Evolutionary conservation across 768 basidiomycete species (phyloP), one percentile per base, ranked within the genome.

Genomic region (Mycena galericulata): DNA sequence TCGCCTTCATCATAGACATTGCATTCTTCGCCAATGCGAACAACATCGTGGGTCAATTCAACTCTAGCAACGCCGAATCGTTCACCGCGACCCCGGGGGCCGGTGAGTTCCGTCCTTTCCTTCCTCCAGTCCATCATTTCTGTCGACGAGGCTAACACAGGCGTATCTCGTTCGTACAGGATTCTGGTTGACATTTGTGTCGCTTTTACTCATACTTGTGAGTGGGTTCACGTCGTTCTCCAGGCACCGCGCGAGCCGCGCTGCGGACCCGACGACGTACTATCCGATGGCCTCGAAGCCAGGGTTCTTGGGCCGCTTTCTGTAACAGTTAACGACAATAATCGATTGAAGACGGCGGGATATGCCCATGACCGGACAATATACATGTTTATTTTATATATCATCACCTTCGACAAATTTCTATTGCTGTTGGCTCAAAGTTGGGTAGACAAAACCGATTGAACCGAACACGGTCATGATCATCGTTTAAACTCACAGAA

Each of bases 101-200:
- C 24, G 57, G 57, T 58, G 26, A 4, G 55, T 55, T 6, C n/a
- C 4, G 6, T 2, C 20, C 22, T 30, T 5, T n/a, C n/a, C n/a
- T n/a, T n/a, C n/a, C n/a, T n/a, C n/a, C n/a, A n/a, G n/a, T n/a
- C n/a, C n/a, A n/a, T n/a, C n/a, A n/a, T n/a, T n/a, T n/a, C n/a
- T n/a, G n/a, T n/a, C n/a, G n/a, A n/a, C n/a, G n/a, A 57, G 10
- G 14, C 10, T n/a, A 12, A 34, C 2, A 53, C 4, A 20, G 18
- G 17, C 30, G 27, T 15, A 7, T 10, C 14, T n/a, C 34, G 3
- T n/a, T 32, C 27, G 14, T 2, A n/a, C 49, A 62, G 38, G 46
- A 38, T 36, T 53, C 61, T 53, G 71, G 71, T 26, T 72, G 45
- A 58, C 71, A 1, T 47, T 72, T n/a, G 38, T 72, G 22, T 43